phyloP scores from a whole-genome alignment of 2,329 filamentous ascomycete species.

The Phialophora tarda region DNA sequence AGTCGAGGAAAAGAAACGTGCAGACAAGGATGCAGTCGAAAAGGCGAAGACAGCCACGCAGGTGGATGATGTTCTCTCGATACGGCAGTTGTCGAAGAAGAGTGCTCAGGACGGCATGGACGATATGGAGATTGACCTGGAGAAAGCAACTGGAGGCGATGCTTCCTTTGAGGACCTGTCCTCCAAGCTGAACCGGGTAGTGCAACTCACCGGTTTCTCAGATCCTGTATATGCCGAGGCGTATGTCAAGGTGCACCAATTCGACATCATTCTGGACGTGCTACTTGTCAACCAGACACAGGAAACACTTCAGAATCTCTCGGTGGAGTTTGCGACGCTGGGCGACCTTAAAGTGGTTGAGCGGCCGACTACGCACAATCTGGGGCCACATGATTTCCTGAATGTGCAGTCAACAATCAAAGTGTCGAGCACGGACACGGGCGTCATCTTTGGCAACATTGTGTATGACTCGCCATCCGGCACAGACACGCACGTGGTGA shows the following conservation, averaged over 20 bases:
- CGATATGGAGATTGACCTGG: slow-evolving; percentile 85
- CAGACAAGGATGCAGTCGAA: slow-evolving; percentile 89
- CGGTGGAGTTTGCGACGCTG: slow-evolving; percentile 96
- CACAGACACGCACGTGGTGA: slow-evolving; percentile 94
- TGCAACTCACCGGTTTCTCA: slow-evolving; percentile 97
- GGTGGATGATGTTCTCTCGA: slow-evolving; percentile 91
- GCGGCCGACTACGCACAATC: slow-evolving; percentile 91
- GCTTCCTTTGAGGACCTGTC: slow-evolving; percentile 81
- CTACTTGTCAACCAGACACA: slow-evolving; percentile 96
- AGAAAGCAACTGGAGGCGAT: slow-evolving; percentile 92
- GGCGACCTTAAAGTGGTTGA: slow-evolving; percentile 98
- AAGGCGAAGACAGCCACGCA: slow-evolving; percentile 94
- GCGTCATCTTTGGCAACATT: slow-evolving; percentile 98
- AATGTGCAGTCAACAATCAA: slow-evolving; percentile 99
- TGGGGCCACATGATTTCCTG: slow-evolving; percentile 93
- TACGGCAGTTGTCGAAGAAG: slow-evolving; percentile 92
- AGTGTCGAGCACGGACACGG: slow-evolving; percentile 95
- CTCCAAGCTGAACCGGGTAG: slow-evolving; percentile 93
- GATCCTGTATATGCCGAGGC: slow-evolving; percentile 98
- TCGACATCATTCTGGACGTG: slow-evolving; percentile 96
- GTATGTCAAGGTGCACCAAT: slow-evolving; percentile 98
- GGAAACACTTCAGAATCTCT: slow-evolving; percentile 94
- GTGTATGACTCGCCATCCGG: slow-evolving; percentile 94
- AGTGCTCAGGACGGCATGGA: slow-evolving; percentile 80
- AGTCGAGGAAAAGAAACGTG: slow-evolving; percentile 95